Percentiles rank a stretch among this genome's conserved stretches.
Evolutionary conservation across 2,329 filamentous ascomycete species (phyloP).

Genomic region (Fusarium pseudocircinatum): DNA sequence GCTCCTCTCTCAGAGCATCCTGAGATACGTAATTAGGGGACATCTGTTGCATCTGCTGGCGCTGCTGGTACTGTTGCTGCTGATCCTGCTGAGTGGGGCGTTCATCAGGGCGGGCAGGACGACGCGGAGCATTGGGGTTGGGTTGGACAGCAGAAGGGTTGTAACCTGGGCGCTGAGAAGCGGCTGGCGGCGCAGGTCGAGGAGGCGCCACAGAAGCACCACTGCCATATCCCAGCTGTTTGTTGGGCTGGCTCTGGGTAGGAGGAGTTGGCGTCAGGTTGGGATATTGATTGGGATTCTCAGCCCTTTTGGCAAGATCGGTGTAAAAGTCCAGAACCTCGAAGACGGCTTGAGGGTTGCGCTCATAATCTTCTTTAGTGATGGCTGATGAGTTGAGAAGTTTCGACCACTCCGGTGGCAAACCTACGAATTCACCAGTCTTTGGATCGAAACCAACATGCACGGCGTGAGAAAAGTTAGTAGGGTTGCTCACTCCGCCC

Average conservation of each 20-base stretch:
- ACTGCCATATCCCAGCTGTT: conserved; percentile 69
- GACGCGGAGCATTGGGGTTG: conserved; percentile 52
- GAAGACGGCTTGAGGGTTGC: conserved; percentile 87
- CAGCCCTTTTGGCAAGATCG: conserved; percentile 79
- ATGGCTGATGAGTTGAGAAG: conserved; percentile 95
- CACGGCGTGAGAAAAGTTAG: conserved; percentile 96
- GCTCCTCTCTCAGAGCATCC: conserved; percentile 63
- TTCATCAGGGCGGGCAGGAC: conserved; percentile 55
- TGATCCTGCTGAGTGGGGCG: conserved; percentile 47
- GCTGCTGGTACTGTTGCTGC: conserved; percentile 65
- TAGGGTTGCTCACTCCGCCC: conserved; percentile 98
- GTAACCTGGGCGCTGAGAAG: conserved; percentile 57
- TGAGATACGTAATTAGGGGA: conserved; percentile 63
- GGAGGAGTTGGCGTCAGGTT: conserved; percentile 75
- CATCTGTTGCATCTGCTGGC: conserved; percentile 67
- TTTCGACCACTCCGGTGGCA: conserved; percentile 97
- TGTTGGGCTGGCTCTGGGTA: conserved; percentile 64
- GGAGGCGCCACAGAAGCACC: conserved; percentile 73
- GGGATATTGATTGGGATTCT: conserved; percentile 75
- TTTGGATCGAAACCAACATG: conserved; percentile 97
- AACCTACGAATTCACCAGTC: conserved; percentile 91
- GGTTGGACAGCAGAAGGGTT: conserved; percentile 51
- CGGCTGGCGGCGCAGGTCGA: conserved; percentile 65
- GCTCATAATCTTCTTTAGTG: conserved; percentile 98
- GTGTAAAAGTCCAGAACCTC: conserved; percentile 89